Base-by-base conservation (phyloP, 768 basidiomycete genomes). In the Leccinum sublutescens region DNA sequence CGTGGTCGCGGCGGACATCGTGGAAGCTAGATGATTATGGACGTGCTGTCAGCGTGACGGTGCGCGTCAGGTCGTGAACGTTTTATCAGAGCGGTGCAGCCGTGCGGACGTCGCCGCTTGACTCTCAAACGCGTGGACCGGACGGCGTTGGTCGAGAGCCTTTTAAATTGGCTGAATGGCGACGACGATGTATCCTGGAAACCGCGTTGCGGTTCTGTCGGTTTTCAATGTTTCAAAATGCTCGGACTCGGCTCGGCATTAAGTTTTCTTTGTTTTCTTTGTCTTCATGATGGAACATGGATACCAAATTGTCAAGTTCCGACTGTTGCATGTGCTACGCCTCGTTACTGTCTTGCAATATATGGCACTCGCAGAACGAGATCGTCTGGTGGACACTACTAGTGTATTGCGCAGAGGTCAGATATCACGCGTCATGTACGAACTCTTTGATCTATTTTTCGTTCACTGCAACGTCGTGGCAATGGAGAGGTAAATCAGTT, bases 1-100 rank as follows among this genome's bases (percentile, higher is more conserved):
- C 61, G 69, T n/a, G 69, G 72, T n/a, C 64, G 76, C 2, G 68
- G 76, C 21, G 71, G 63, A 5, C 54, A 65, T 4, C 72, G 74
- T 17, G 71, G 74, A 5, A 68, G 68, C 14, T 74, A 65, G 50
- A 40, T 19, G 19, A 5, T 38, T 17, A 11, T 19, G 12, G 33
- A 3, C 4, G 40, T 43, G 40, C 10, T 43, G 40, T 40, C 38
- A 40, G 1, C 17, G 8, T n/a, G 9, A 40, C 2, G 17, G 56
- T 57, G 47, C 23, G 58, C n/a, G 17, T 50, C 49, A 29, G 25
- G 19, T 48, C 45, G 45, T 23, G 40, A 43, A 43, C 40, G n/a
- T 43, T 43, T 43, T n/a, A 43, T 19, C n/a, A 43, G 17, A 2
- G n/a, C 40, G 4, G 8, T 9, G 40, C 10, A 33, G 31, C 31